Evolutionary conservation across 2,329 filamentous ascomycete genomes (phyloP), one percentile per base, ranked within the genome.

Genomic region (Tolypocladium cylindrosporum): DNA sequence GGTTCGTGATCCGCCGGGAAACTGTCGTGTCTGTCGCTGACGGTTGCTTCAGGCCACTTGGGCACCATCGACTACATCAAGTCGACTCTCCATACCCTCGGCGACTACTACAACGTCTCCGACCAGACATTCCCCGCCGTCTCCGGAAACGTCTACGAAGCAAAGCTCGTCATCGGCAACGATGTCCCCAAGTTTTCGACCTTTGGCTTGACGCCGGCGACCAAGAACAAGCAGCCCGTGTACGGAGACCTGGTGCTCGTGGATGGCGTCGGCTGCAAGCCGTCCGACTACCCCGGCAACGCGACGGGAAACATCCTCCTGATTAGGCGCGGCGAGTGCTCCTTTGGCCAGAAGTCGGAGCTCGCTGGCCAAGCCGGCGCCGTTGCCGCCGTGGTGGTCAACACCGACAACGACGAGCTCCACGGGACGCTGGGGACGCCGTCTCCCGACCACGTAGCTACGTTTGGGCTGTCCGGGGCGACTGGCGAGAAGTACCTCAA

Each of bases 371-470:
- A 76, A 54, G 87, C 87, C 1, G 88, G 89, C 24, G 90, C 90
- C 6, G 71, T 83, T 4, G 89, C 85, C 1, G 87, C 86, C 1
- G 73, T 94, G 16, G 78, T 94, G 55, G 92, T 89, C 74, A 91
- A 93, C 75, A 87, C 86, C 63, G 83, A 84, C 54, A 72, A 79
- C 1, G 88, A 83, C 1, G 70, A 74, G 4, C 72, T 91, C 1
- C 78, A 80, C 55, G 90, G 89, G 45, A 92, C 89, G 1, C 77
- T 94, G 4, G 88, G 86, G 13, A 77, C 74, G 0, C 84, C 86
- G 0, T 74, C 75, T 0, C 74, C 78, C 13, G 65, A 84, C 55
- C 82, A 90, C 64, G 76, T 89, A 6, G 83, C 89, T 0, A 89
- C 85, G 1, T 85, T 91, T 59, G 86, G 86, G 1, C 74, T 93